Base-by-base conservation (phyloP, 495 filamentous ascomycete genomes). In the Rusavskia elegans region DNA sequence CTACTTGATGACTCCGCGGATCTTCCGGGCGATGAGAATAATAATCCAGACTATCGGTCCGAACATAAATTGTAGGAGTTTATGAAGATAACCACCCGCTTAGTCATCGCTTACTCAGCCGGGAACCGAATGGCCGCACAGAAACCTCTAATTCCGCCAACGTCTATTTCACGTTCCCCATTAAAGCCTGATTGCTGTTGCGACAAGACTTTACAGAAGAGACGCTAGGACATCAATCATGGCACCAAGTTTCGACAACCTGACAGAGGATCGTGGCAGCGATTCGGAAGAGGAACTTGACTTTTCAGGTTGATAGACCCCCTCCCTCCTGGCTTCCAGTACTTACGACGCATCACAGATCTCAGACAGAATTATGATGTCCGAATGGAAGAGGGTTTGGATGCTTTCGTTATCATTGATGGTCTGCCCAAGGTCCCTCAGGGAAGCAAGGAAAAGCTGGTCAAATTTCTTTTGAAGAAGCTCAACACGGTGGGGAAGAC, bases 331-430 rank as follows among this genome's bases (percentile, higher is more conserved):
- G 37, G 49, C 54, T 60, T 54, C 64, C 64, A 61, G 62, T 61
- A 42, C 44, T 46, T 1, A 46, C 23, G 23, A 14, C 44, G 8
- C 58, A 35, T 36, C 35, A 49, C 58, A 83, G 92, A 98, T 71
- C 77, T 98, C 55, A 75, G 80, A 62, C 88, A 87, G 63, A 85
- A 93, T 67, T 95, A 85, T 62, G 89, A 97, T 66, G 92, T 96
- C 39, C 87, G 89, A 60, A 75, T 95, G 48, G 90, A 98, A 65
- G 85, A 95, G 66, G 90, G 92, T 50, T 80, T 95, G 61, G 92
- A 98, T 63, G 82, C 86, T 55, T 98, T 98, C 60, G 81, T 98
- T 52, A 87, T 96, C 48, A 76, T 95, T 65, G 92, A 98, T 68
- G 92, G 92, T 56, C 78, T 96, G 35, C 92, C 92, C 52, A 69